Evolutionary conservation across 2,329 filamentous ascomycete genomes (phyloP), one percentile per base, ranked within the genome.

Genomic region (Sporothrix brunneoviolacea): DNA sequence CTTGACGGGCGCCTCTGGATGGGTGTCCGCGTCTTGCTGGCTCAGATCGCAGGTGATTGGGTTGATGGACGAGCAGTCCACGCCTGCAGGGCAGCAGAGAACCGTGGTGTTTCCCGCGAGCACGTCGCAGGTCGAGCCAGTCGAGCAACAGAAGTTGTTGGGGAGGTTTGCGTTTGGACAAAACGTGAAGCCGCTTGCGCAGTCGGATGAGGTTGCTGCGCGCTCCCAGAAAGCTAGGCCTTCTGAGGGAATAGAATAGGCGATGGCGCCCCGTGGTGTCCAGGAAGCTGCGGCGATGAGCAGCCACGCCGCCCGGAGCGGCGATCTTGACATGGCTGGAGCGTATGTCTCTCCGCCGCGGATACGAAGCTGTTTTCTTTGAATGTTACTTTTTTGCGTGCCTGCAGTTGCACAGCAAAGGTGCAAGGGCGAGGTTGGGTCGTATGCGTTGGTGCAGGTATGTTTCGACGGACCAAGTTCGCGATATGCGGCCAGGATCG

Each of bases 21-120:
- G 68, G 16, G 68, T 57, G 8, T 67, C 72, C 3, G 79, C 73
- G 58, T 89, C 77, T 61, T 89, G 93, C 39, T 76, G 70, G 7
- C 62, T 63, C 50, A 83, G 60, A 56, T 86, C 76, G 70, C 86
- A 90, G 35, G 73, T 73, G 54, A 88, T 82, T 27, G 83, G 72
- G 57, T 73, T 61, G 58, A 91, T 84, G 42, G 64, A 70, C n/a
- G 67, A 58, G 68, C 86, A 91, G 59, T 73, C 70, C 32, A 59
- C 60, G 32, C 73, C 77, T 2, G 64, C 56, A 1, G 85, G 85
- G 62, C 86, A 91, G 70, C 86, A 91, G 43, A 90, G 69, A 13
- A 83, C 74, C 0, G 84, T 86, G 6, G 83, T 83, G 39, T 73
- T 69, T n/a, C 70, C 78, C 10, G 83, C 83, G 41, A 90, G 74